Conservation (phyloP, 78 protist genomes). For the Cyanophora paradoxa region DNA sequence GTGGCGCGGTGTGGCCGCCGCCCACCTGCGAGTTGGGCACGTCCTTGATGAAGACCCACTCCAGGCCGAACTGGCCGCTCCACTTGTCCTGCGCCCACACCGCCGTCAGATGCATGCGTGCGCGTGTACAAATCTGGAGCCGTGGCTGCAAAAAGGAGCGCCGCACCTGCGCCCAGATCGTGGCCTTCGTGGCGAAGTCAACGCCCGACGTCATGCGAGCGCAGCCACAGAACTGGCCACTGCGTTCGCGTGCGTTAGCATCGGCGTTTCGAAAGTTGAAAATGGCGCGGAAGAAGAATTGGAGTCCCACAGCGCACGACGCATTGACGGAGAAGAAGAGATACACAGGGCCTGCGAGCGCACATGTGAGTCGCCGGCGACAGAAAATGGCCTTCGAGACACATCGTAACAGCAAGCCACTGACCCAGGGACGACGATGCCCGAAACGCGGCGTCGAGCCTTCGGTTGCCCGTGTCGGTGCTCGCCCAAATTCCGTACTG, state of each 20-base stretch:
- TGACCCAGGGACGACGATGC: too few species aligned
- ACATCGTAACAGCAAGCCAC: too few species aligned
- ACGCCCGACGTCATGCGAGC: constrained; percentile 25
- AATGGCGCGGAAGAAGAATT: too few species aligned
- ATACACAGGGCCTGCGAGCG: constrained; percentile 4
- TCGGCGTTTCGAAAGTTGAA: too few species aligned
- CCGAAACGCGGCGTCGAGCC: constrained; percentile 16
- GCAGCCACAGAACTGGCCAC: constrained; percentile 24
- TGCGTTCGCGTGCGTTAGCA: too few species aligned
- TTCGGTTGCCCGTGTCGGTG: constrained; percentile 26
- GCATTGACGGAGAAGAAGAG: constrained; percentile 24
- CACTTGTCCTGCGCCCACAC: constrained; percentile 7
- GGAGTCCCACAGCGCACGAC: not conserved
- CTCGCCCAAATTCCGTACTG: constrained; percentile 1
- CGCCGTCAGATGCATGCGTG: not conserved
- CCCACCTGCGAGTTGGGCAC: too few species aligned
- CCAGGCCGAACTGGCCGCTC: constrained; percentile 6
- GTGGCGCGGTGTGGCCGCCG: too few species aligned
- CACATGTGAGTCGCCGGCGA: too few species aligned
- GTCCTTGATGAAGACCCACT: constrained; percentile 28
- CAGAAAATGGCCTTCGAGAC: too few species aligned
- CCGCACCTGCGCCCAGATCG: not conserved
- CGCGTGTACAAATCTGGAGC: too few species aligned
- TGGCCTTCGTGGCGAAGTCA: not conserved
- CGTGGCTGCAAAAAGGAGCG: too few species aligned